A percentile compares a stretch with the other conserved stretches of the same genome.
These are phyloP conservation scores for Scleroderma bovista DNA, from an alignment of 768 basidiomycete genomes.

Conservation along the genomic window DNA sequence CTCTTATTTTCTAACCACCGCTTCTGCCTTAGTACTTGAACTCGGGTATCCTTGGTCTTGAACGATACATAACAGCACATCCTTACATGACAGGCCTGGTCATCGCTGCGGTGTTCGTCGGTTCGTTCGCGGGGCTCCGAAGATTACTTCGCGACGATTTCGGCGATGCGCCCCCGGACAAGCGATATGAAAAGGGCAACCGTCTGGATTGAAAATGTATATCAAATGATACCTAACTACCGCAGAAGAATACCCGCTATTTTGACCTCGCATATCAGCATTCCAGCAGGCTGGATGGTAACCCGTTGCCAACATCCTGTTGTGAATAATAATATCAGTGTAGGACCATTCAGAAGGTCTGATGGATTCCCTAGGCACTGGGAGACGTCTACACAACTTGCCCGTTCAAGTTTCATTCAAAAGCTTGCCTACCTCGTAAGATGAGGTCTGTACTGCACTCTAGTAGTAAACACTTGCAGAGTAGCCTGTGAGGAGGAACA, in stretches of 20 bases:
- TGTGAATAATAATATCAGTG: too few species aligned
- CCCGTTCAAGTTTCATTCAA: too few species aligned
- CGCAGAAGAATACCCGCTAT: background rate
- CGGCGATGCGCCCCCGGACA: constrained; percentile 7
- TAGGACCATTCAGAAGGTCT: too few species aligned
- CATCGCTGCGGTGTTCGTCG: constrained; percentile 8
- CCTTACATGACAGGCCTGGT: constrained; percentile 13
- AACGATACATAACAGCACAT: constrained; percentile 10
- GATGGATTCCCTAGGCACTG: too few species aligned
- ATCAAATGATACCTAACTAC: background rate
- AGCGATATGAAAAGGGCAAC: constrained; percentile 14
- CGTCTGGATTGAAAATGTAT: constrained; percentile 18
- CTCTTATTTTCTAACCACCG: background rate
- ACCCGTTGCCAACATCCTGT: too few species aligned
- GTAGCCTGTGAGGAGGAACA: too few species aligned
- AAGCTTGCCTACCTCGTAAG: too few species aligned
- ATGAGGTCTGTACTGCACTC: too few species aligned
- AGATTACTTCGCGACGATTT: constrained; percentile 14
- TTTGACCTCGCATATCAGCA: too few species aligned
- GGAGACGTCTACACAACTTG: too few species aligned
- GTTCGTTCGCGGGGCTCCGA: constrained; percentile 9
- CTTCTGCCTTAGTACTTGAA: constrained; percentile 14
- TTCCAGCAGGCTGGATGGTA: too few species aligned
- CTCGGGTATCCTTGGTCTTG: constrained; percentile 4
- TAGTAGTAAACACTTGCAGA: too few species aligned